Evolutionary conservation across 2,329 filamentous ascomycete species (phyloP).

Genomic region (Xylaria sp.): DNA sequence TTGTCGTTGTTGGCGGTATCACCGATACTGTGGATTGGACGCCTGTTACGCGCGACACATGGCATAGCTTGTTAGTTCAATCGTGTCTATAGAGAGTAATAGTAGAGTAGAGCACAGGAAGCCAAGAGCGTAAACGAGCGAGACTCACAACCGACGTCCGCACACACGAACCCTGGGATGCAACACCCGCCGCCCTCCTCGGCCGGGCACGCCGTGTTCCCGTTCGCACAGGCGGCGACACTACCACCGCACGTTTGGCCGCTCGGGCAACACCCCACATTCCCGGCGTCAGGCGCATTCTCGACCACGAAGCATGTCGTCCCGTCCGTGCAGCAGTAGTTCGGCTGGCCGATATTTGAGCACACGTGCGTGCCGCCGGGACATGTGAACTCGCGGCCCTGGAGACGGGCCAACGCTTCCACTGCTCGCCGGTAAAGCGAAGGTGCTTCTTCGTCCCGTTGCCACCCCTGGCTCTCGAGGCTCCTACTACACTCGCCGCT

Average conservation of each 20-base stretch:
- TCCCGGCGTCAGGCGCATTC: conserved; percentile 64
- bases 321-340: conserved; percentile 73
- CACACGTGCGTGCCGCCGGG: conserved; percentile 71
- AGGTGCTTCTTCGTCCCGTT: conserved; percentile 30
- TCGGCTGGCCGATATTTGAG: conserved; percentile 64
- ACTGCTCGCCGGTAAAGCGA: conserved; percentile 51
- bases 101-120: not conserved
- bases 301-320: conserved; percentile 70
- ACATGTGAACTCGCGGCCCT: conserved; percentile 67
- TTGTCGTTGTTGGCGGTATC: conserved; percentile 47
- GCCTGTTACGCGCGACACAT: too few relatives aligned
- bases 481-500: conserved; percentile 23
- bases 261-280: conserved; percentile 75
- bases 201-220: conserved; percentile 68
- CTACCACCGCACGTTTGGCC: conserved; percentile 67
- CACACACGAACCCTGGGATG: conserved; percentile 72
- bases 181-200: conserved; percentile 77
- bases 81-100: not conserved
- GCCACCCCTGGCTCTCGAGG: not conserved
- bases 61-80: not conserved
- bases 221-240: conserved; percentile 65
- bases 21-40: conserved; percentile 42
- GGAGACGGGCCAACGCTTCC: conserved; percentile 54
- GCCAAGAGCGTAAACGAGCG: not conserved
- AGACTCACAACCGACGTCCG: conserved; percentile 70